A percentile compares a stretch with the other conserved stretches of the same genome.
These are phyloP conservation scores for Nepenthes mirabilis DNA, from an alignment of 148 eudicot species.

Conservation along the genomic window DNA sequence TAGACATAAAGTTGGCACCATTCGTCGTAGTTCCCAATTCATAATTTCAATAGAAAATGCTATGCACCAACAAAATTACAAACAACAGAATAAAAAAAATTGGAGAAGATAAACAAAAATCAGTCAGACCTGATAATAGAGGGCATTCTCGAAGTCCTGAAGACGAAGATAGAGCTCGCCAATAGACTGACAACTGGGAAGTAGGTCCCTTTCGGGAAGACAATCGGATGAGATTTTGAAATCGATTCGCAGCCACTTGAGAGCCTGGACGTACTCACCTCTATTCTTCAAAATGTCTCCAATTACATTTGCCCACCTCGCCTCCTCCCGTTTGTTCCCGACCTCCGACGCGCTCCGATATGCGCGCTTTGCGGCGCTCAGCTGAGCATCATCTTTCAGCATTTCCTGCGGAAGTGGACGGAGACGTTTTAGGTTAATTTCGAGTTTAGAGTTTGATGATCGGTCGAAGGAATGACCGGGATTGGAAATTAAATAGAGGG, in stretches of 20 bases:
- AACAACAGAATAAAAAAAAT: neutral
- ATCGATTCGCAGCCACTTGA: conserved; percentile 67
- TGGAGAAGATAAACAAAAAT: neutral
- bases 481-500: too few species aligned
- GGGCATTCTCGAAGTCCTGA: conserved; percentile 41
- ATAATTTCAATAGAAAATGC: too few species aligned
- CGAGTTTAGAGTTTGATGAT: conserved; percentile 1
- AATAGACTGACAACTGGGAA: conserved; percentile 81
- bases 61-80: neutral
- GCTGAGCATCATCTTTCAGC: conserved; percentile 35
- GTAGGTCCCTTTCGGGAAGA: conserved; percentile 60
- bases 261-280: conserved; percentile 77
- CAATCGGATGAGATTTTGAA: conserved; percentile 43
- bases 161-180: conserved; percentile 81
- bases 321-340: conserved; percentile 76
- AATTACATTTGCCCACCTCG: conserved; percentile 91
- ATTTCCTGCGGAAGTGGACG: conserved; percentile 3
- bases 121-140: conserved; percentile 49
- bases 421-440: neutral
- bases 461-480: neutral
- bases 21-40: too few species aligned
- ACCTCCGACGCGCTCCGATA: conserved; percentile 39
- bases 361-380: conserved; percentile 44
- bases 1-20: too few species aligned
- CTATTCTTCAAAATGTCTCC: conserved; percentile 65